Percentiles rank a stretch among this genome's conserved stretches.
phyloP scores from a whole-genome alignment of 1,284 basidiomycete species.

The Lentinus polychrous region DNA sequence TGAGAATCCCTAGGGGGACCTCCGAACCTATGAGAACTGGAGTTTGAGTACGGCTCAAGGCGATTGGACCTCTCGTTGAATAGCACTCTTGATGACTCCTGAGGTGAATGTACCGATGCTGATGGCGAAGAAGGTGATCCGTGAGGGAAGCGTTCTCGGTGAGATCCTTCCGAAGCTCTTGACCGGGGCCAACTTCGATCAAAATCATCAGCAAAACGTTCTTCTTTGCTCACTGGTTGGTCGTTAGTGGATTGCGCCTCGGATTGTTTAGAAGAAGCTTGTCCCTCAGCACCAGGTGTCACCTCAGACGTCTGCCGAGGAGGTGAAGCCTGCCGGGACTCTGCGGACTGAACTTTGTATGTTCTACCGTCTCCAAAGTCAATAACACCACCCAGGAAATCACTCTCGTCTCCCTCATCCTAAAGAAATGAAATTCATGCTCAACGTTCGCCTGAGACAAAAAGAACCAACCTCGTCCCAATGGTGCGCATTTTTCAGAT shows the following conservation, averaged over 20 bases:
- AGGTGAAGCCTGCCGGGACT: conserved; percentile 19
- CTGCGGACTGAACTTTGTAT: conserved; percentile 66
- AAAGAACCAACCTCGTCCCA: conserved; percentile 83
- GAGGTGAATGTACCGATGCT: conserved; percentile 39
- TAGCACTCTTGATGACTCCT: conserved; percentile 57
- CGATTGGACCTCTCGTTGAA: conserved; percentile 88
- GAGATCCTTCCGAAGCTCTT: conserved; percentile 33
- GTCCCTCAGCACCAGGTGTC: conserved; percentile 7
- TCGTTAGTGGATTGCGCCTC: conserved; percentile 18
- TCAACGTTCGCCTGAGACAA: not conserved
- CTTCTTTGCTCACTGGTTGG: conserved; percentile 59
- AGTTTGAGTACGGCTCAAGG: conserved; percentile 65
- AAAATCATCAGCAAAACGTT: conserved; percentile 82
- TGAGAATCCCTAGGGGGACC: conserved; percentile 27
- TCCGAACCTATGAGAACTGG: conserved; percentile 26
- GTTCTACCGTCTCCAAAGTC: conserved; percentile 90
- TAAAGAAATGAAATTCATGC: conserved; percentile 21
- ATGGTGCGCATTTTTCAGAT: conserved; percentile 87
- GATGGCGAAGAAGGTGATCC: conserved; percentile 28
- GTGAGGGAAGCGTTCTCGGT: conserved; percentile 36
- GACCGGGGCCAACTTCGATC: conserved; percentile 88
- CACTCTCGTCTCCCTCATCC: conserved; percentile 89
- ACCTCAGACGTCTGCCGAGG: conserved; percentile 10
- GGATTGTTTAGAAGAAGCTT: not conserved
- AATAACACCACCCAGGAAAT: conserved; percentile 82